phyloP scores from a whole-genome alignment of 192 early-diverging fungal genomes.

The Ambispora gerdemannii region DNA sequence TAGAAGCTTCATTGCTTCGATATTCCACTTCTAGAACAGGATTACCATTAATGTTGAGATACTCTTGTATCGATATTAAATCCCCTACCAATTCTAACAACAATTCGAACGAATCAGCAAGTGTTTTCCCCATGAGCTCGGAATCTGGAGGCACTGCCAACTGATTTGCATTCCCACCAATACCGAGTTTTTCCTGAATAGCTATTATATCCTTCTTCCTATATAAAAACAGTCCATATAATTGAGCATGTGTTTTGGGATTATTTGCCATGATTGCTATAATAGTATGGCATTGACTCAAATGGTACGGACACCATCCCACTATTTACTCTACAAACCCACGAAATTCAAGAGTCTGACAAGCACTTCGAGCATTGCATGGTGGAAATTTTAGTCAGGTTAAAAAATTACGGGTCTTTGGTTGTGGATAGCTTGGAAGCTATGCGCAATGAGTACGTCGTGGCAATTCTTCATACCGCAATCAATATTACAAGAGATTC shows the following conservation, averaged over 20 bases:
- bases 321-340: constrained; percentile 5
- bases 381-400: neutral
- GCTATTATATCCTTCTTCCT: constrained; percentile 17
- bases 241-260: neutral
- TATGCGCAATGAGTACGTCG: constrained; percentile 4
- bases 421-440: constrained; percentile 15
- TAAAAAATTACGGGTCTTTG: constrained; percentile 18
- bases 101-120: constrained; percentile 10
- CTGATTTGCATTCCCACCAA: constrained; percentile 7
- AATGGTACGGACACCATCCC: neutral
- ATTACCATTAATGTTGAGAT: constrained; percentile 1
- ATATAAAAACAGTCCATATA: neutral
- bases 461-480: neutral
- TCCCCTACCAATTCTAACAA: constrained; percentile 12
- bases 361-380: constrained; percentile 8
- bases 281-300: constrained; percentile 5
- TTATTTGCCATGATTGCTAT: constrained; percentile 15
- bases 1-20: neutral
- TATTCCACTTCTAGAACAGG: constrained; percentile 8
- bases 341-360: constrained; percentile 7
- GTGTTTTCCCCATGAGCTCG: constrained; percentile 12
- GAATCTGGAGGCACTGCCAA: neutral
- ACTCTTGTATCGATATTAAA: constrained; percentile 2
- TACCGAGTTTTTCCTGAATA: constrained; percentile 19
- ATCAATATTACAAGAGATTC: neutral